Base-by-base conservation (phyloP, 2,329 filamentous ascomycete species). In the Canariomyces notabilis region DNA sequence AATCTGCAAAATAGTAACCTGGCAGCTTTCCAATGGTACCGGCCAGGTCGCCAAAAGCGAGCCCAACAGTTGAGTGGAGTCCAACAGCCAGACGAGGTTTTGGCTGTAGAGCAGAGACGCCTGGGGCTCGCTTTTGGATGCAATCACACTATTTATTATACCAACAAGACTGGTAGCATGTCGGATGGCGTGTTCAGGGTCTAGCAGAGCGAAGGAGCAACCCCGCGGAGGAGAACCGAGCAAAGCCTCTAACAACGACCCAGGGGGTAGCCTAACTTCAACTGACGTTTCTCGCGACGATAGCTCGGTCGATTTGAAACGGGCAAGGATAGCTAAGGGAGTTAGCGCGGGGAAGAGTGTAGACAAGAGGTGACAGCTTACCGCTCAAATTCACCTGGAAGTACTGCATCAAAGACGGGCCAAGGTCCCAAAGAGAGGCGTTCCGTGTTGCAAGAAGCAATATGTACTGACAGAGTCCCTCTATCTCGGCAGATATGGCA, bases 391-490 rank as follows among this genome's bases (percentile, higher is more conserved):
- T 71, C 56, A 68, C 65, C 50, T 73, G 71, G 11, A 81, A 59
- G 55, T 81, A 82, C 14, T 64, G 56, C 47, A 78, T 61, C 20
- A 74, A 64, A 6, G 63, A 60, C 3, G 69, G 63, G 7, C 65
- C 65, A 26, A 76, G 49, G 7, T 68, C 61, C 77, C 78, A 80
- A 15, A 82, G 57, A 16, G 59, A 61, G 16, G 68, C 68, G 4
- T 67, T 66, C 42, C 69, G 65, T 40, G 68, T 66, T 20, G 74
- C 62, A 7, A 69, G 62, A 20, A 72, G 61, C 53, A 79, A 67
- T 5, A 78, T 55, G 37, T 73, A 71, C 40, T 67, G 65, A 42
- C 80, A 69, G 48, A 83, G 73, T 3, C 64, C 64, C 53, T 77
- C 70, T n/a, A 83, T 74, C 9, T 73, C 70, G 15, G 67, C 62